Conservation (phyloP, 129 eudicot species). For the Artemisia argyi region DNA sequence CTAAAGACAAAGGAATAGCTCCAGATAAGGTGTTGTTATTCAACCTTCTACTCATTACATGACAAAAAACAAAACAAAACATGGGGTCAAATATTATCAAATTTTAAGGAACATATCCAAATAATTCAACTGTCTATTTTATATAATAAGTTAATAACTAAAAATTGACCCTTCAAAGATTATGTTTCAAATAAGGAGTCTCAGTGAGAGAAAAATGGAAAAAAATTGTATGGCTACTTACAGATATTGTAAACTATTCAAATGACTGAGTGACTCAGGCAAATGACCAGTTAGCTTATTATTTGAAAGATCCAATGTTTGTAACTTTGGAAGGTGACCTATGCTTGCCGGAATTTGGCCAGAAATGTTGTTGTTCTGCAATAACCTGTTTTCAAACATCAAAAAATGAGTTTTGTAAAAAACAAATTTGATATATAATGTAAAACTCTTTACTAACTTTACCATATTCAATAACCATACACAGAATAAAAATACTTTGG, state of each 20-base stretch:
- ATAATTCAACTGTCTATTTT: slow-evolving; percentile 23
- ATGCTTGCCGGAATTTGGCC: slow-evolving; percentile 73
- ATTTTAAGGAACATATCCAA: slow-evolving; percentile 28
- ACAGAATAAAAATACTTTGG: too few relatives aligned
- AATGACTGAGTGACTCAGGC: slow-evolving; percentile 68
- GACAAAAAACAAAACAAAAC: slow-evolving; percentile 38
- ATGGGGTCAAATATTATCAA: slow-evolving; percentile 37
- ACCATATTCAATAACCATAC: too few relatives aligned
- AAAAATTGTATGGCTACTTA: slow-evolving; percentile 29
- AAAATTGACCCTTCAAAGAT: slow-evolving; percentile 36
- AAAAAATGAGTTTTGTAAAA: background rate
- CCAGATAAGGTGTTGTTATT: slow-evolving; percentile 96
- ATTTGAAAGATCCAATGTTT: slow-evolving; percentile 86
- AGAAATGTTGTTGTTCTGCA: slow-evolving; percentile 88
- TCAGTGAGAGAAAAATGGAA: slow-evolving; percentile 23
- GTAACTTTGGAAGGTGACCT: slow-evolving; percentile 68
- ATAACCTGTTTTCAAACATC: slow-evolving; percentile 38
- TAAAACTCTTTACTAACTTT: too few relatives aligned
- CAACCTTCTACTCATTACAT: slow-evolving; percentile 77
- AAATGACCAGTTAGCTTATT: slow-evolving; percentile 70
- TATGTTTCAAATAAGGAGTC: slow-evolving; percentile 27
- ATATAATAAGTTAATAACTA: slow-evolving; percentile 1
- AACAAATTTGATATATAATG: background rate
- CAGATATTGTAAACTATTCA: slow-evolving; percentile 80
- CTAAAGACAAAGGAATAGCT: slow-evolving; percentile 73